Conservation (phyloP, 2,329 filamentous ascomycete genomes). For the Colletotrichum musae region DNA sequence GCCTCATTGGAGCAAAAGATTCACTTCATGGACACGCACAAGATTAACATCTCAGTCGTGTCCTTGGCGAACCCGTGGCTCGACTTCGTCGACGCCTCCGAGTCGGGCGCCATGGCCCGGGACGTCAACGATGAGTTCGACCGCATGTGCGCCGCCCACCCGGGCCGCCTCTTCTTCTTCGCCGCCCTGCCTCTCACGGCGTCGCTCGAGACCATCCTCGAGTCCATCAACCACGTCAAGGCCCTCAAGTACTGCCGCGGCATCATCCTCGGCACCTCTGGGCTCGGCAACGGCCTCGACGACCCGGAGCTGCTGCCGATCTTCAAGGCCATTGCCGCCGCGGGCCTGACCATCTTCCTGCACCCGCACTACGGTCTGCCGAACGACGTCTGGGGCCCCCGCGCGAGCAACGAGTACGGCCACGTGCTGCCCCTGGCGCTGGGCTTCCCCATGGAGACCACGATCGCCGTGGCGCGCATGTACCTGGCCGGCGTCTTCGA, state of each 20-base stretch:
- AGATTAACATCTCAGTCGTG: conserved; percentile 86
- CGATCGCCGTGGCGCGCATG: conserved; percentile 90
- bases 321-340: conserved; percentile 77
- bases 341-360: conserved; percentile 80
- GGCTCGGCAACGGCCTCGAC: conserved; percentile 84
- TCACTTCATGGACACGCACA: conserved; percentile 88
- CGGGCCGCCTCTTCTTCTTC: conserved; percentile 84
- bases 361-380: conserved; percentile 95
- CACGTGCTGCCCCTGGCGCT: conserved; percentile 89
- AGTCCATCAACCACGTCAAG: conserved; percentile 75
- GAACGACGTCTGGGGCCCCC: conserved; percentile 82
- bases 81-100: conserved; percentile 78
- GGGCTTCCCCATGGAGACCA: conserved; percentile 93
- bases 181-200: conserved; percentile 85
- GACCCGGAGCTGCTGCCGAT: conserved; percentile 81
- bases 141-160: conserved; percentile 75
- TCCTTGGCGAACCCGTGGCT: conserved; percentile 96
- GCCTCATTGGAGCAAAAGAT: conserved; percentile 85
- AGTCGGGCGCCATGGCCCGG: conserved; percentile 74
- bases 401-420: conserved; percentile 79
- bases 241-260: conserved; percentile 80
- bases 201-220: conserved; percentile 71
- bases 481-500: conserved; percentile 90
- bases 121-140: conserved; percentile 86
- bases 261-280: conserved; percentile 90